These are phyloP conservation scores for Copromyces sp. DNA, from an alignment of 495 filamentous ascomycete genomes.

Conservation along the genomic window DNA sequence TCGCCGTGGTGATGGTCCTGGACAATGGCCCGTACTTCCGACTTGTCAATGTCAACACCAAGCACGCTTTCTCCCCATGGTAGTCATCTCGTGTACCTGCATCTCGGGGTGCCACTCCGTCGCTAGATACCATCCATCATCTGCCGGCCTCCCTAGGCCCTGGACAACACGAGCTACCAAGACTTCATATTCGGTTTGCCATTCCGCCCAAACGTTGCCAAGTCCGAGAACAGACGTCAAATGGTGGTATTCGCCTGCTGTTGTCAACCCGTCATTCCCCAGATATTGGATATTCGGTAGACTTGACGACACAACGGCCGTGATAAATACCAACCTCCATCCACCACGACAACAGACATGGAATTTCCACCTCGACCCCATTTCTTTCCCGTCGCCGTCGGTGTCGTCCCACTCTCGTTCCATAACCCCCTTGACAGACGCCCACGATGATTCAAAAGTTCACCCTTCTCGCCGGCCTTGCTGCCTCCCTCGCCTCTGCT, in stretches of 20 bases:
- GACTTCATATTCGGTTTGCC: not conserved
- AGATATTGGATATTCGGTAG: not conserved
- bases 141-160: not conserved
- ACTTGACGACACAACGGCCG: not conserved
- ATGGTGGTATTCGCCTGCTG: not conserved
- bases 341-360: not conserved
- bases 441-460: slow-evolving; percentile 7
- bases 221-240: not conserved
- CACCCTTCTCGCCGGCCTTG: slow-evolving; percentile 7
- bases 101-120: not conserved
- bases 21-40: not conserved
- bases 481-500: slow-evolving; percentile 6
- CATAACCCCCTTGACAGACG: not conserved
- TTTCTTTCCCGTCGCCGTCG: not conserved
- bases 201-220: not conserved
- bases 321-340: not conserved
- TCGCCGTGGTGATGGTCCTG: not conserved
- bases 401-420: not conserved
- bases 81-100: not conserved
- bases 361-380: not conserved
- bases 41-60: not conserved
- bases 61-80: not conserved
- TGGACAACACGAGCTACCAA: not conserved
- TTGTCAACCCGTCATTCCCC: not conserved
- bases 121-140: not conserved